Conservation (phyloP, 306 rosid species). For the Rosa chinensis region DNA sequence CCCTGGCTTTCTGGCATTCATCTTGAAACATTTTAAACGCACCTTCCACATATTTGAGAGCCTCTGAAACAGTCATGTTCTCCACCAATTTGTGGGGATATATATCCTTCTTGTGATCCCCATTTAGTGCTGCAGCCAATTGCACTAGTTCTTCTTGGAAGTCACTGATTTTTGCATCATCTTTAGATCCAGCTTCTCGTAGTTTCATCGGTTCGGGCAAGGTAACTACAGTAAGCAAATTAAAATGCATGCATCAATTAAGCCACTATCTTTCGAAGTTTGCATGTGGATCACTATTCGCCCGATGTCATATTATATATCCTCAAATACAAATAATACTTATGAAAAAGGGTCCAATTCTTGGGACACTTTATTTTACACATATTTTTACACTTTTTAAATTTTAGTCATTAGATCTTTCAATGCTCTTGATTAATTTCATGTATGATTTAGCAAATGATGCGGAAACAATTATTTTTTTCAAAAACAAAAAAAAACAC, state of each 20-base stretch:
- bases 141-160: conserved; percentile 66
- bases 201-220: conserved; percentile 45
- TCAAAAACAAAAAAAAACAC: too few species aligned
- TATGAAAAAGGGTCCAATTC: too few species aligned
- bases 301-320: too few species aligned
- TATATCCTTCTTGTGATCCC: conserved; percentile 45
- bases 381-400: too few species aligned
- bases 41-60: conserved; percentile 42
- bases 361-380: too few species aligned
- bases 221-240: conserved; percentile 34
- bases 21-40: conserved; percentile 46
- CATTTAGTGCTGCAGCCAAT: conserved; percentile 63
- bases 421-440: too few species aligned
- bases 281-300: too few species aligned
- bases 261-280: too few species aligned
- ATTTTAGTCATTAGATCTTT: too few species aligned
- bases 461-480: too few species aligned
- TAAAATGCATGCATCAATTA: background rate
- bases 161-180: conserved; percentile 39
- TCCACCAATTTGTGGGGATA: conserved; percentile 56
- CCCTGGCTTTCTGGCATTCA: conserved; percentile 58
- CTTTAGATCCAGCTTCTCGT: conserved; percentile 42
- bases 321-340: too few species aligned
- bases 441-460: too few species aligned
- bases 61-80: conserved; percentile 46